These are phyloP conservation scores for Ramularia endophylla DNA, from an alignment of 2,329 filamentous ascomycete species.

Conservation along the genomic window DNA sequence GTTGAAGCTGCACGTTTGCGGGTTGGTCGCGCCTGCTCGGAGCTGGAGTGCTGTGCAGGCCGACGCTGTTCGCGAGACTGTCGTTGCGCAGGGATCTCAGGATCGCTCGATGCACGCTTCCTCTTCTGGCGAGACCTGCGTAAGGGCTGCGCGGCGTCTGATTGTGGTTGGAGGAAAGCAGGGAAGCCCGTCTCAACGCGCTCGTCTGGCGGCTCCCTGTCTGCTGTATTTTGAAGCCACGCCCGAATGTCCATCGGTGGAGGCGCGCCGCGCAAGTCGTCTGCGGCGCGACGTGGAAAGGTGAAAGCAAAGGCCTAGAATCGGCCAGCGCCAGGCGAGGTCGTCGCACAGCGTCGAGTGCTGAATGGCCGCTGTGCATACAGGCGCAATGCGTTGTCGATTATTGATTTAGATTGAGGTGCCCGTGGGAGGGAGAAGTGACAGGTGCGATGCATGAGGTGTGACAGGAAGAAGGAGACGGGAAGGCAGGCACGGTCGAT, in stretches of 20 bases:
- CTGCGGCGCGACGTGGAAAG: too few species aligned
- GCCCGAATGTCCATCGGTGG: slow-evolving; percentile 39
- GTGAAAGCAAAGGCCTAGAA: too few species aligned
- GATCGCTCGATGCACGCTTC: slow-evolving; percentile 34
- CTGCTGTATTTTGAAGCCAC: slow-evolving; percentile 40
- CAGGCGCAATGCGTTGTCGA: too few species aligned
- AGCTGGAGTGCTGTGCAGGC: slow-evolving; percentile 8
- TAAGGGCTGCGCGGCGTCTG: slow-evolving; percentile 12
- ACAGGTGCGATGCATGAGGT: too few species aligned
- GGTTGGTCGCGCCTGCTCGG: slow-evolving; percentile 7
- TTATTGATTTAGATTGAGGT: too few species aligned
- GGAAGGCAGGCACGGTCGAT: too few species aligned
- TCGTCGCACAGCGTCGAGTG: too few species aligned
- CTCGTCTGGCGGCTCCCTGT: slow-evolving; percentile 28
- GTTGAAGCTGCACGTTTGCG: background rate
- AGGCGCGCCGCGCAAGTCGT: background rate
- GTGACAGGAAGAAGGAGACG: too few species aligned
- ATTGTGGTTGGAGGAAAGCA: slow-evolving; percentile 21
- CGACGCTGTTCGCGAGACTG: background rate
- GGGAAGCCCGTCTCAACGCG: slow-evolving; percentile 20
- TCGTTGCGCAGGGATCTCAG: slow-evolving; percentile 12
- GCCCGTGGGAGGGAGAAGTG: too few species aligned
- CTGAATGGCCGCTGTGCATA: too few species aligned
- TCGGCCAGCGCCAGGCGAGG: too few species aligned
- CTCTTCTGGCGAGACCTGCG: slow-evolving; percentile 24